Percentiles rank a stretch among this genome's conserved stretches.
Conservation (phyloP, 1,284 basidiomycete genomes). For the Sanguinoderma infundibulare region DNA sequence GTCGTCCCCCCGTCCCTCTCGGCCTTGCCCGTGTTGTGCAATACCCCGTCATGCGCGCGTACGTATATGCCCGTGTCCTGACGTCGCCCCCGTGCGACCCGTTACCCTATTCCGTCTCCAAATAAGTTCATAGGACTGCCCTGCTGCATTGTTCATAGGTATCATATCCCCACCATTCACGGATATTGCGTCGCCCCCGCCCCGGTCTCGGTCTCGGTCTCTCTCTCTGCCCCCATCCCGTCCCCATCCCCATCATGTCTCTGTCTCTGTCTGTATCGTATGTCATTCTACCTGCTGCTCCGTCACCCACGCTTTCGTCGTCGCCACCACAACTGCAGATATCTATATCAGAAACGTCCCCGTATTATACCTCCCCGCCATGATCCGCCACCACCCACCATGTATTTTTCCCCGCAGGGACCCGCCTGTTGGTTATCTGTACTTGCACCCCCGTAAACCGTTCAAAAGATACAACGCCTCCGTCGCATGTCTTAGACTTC, state of each 20-base stretch:
- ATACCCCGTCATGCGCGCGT: too few species aligned
- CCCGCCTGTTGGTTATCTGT: not conserved
- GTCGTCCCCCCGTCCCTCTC: not conserved
- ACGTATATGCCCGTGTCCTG: too few species aligned
- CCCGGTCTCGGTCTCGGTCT: not conserved
- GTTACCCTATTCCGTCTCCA: not conserved
- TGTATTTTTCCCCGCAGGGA: not conserved
- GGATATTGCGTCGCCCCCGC: not conserved
- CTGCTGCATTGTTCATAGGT: not conserved
- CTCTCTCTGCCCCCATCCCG: not conserved
- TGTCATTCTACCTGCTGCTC: not conserved
- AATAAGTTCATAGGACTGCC: not conserved
- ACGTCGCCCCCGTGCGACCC: not conserved
- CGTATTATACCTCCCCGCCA: not conserved
- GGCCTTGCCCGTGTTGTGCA: too few species aligned
- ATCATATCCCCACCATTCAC: not conserved
- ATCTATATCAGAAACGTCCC: not conserved
- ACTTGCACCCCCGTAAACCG: not conserved
- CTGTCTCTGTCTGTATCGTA: not conserved
- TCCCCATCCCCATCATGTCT: too few species aligned
- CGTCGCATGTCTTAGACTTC: not conserved
- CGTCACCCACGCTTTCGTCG: not conserved
- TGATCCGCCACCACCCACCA: not conserved
- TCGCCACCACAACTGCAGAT: not conserved
- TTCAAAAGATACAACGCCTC: too few species aligned